Conservation (phyloP, 148 eudicot genomes). For the Tetragonia tetragonoides region DNA sequence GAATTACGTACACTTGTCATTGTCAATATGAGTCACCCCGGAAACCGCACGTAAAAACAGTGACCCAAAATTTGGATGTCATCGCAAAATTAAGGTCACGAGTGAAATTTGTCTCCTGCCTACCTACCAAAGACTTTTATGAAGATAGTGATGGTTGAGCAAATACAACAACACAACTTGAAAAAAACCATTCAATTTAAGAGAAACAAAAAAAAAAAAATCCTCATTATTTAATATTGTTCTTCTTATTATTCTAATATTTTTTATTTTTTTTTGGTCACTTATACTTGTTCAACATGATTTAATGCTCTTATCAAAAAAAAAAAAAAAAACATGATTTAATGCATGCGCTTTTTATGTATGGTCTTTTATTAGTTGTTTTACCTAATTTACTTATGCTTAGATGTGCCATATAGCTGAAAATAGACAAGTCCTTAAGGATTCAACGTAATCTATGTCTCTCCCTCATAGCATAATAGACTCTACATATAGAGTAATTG, state of each 20-base stretch:
- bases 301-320: neutral
- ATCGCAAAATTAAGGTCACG: conserved; percentile 13
- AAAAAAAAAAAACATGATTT: neutral
- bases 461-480: neutral
- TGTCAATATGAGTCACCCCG: neutral
- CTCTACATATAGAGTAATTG: too few relatives aligned
- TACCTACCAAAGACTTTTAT: conserved; percentile 17
- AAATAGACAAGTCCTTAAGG: conserved; percentile 11
- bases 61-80: neutral
- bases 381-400: conserved; percentile 2
- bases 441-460: neutral
- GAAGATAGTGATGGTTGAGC: neutral
- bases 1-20: conserved; percentile 20
- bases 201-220: neutral
- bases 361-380: too few relatives aligned
- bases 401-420: neutral
- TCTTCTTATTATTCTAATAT: too few relatives aligned
- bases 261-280: too few relatives aligned
- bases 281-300: neutral
- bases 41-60: conserved; percentile 6
- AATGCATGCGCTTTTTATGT: too few relatives aligned
- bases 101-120: conserved; percentile 26
- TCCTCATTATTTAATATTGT: too few relatives aligned
- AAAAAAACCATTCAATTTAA: neutral
- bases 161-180: neutral